Base-by-base conservation (phyloP, 768 basidiomycete genomes). In the Kwoniella mangroviensis region DNA sequence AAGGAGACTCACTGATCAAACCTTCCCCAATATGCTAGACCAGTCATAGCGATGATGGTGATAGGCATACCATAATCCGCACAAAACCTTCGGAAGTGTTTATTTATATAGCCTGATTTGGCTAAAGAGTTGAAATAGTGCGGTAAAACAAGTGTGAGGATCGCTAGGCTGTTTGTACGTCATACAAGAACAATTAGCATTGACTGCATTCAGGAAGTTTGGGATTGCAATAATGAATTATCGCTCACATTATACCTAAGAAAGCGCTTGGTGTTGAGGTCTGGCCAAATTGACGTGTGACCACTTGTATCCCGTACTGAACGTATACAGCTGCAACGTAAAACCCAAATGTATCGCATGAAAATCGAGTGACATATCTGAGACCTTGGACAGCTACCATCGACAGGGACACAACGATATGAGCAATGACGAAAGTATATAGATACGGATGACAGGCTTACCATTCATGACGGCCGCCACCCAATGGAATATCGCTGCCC, bases 51-150 rank as follows among this genome's bases (percentile, higher is more conserved):
- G 13, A 95, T 83, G 42, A 96, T 86, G 0, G 92, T 89, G 22
- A 94, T 90, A 0, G 93, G 92, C 92, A 95, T 94, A 2, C 93
- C 93, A 76, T 96, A 95, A 77, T 95, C 93, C 0, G 89, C 88
- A 66, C 91, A 86, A 83, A 94, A 91, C 11, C 90, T 85, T 17
- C 93, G 87, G 34, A 91, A 85, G 67, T 90, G 88, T 1, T 89
- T 88, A 76, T 93, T 90, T 76, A 93, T 90, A 76, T 89, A 89
- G 0, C 86, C 76, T 7, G 89, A 88, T 43, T 85, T 83, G 7
- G 92, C 89, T 52, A 92, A 81, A 10, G 85, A 83, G 75, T 89
- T 89, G 83, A 93, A 93, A 57, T 91, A 85, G 82, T 92, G 92
- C 41, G 91, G 88, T 0, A 88, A 85, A 24, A 88, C 86, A 54